Evolutionary conservation across 192 early-diverging fungal genomes (phyloP).

Genomic region (Mortierella claussenii): DNA sequence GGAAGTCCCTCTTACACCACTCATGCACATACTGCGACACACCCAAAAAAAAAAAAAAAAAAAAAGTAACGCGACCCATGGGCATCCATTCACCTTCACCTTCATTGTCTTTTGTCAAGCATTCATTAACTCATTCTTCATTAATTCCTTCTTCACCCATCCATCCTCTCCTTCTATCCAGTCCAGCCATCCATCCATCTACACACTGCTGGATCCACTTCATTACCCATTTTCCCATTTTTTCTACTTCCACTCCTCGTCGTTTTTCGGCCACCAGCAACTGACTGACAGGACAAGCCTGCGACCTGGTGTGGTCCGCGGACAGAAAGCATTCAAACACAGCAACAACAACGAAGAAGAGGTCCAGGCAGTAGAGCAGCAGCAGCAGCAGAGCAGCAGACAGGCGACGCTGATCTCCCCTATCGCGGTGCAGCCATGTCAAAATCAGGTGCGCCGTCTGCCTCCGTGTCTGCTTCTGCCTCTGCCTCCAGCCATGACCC

Average conservation of each 20-base stretch:
- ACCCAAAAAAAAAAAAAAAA: background rate
- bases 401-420: no score
- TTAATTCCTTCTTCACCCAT: constrained; percentile 1
- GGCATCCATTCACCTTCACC: no score
- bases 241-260: background rate
- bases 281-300: no score
- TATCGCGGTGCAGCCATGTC: constrained; percentile 18
- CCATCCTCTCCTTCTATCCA: no score
- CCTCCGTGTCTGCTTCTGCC: constrained; percentile 25
- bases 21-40: background rate
- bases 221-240: background rate
- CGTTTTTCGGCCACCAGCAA: no score
- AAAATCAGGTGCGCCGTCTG: constrained; percentile 36
- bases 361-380: background rate
- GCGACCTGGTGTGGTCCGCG: no score
- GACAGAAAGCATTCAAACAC: no score
- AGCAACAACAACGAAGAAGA: no score
- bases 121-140: no score
- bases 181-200: background rate
- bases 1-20: no score
- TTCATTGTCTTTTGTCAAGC: no score
- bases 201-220: background rate
- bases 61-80: no score
- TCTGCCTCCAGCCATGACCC: constrained; percentile 50
- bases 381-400: background rate